Evolutionary conservation across 148 eudicot genomes (phyloP).

Genomic region (Rhododendron griersonianum): DNA sequence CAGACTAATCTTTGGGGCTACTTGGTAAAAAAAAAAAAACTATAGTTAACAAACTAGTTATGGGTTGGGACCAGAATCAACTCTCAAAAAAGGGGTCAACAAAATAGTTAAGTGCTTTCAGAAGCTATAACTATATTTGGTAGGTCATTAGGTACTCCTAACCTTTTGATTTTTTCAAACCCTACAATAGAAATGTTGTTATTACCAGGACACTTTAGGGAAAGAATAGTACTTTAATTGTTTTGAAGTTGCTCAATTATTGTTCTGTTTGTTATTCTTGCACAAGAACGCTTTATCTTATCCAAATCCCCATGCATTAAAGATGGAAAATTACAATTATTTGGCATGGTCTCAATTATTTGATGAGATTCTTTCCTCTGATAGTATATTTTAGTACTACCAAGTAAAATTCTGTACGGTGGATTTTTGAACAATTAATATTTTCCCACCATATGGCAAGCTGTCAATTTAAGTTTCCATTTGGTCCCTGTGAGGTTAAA

Average conservation of each 20-base stretch:
- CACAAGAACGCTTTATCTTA: background rate
- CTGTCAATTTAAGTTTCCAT: too few relatives aligned
- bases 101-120: background rate
- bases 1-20: background rate
- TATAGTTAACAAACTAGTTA: too few relatives aligned
- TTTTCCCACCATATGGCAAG: background rate
- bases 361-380: background rate
- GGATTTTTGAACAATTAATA: background rate
- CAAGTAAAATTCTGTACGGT: background rate
- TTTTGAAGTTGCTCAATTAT: conserved; percentile 3
- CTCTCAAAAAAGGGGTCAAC: background rate
- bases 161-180: background rate
- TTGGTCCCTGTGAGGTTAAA: background rate
- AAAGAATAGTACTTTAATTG: background rate
- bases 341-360: background rate
- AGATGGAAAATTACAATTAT: background rate
- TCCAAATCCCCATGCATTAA: background rate
- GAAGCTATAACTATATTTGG: background rate
- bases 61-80: too few relatives aligned
- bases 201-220: background rate
- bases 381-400: background rate
- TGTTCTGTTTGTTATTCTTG: background rate
- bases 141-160: background rate
- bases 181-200: background rate
- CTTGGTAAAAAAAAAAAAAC: too few relatives aligned